Evolutionary conservation across 371 early-diverging fungal species (phyloP), one percentile per base, ranked within the genome.

Genomic region (Chytridiales sp.): DNA sequence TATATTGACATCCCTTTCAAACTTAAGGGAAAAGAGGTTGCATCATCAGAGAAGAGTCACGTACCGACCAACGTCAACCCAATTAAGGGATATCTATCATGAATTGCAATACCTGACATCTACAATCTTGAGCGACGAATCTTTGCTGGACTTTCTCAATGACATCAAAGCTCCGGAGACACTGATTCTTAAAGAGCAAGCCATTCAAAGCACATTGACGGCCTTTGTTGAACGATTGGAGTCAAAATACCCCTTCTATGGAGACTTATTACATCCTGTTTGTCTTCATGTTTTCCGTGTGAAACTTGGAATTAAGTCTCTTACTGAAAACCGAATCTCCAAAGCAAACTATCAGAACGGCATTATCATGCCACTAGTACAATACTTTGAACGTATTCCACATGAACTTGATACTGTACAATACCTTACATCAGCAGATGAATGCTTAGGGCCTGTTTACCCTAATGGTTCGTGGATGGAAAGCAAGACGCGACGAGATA

Each of bases 231-330:
- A 83, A 40, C 75, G 85, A 21, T 62, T 77, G 52, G 74, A 80
- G 66, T 70, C 83, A 35, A 77, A 81, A 55, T 81, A 75, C 50
- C 81, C 82, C 4, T 54, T 80, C 52, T 92, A 89, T 67, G 72
- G 80, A 21, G 94, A 94, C 70, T 79, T 94, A 19, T 69, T 89
- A 0, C 88, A 87, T 39, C 94, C 94, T 4, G 57, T 88, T 24
- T 67, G 80, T 31, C 72, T 86, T 4, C 84, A 86, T 5, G 73
- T 92, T 0, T 83, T 86, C 58, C 86, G 89, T 58, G 63, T 93
- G 69, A 87, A 89, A 67, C 87, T 85, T 67, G 94, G 92, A 55
- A 48, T 93, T 38, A 22, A n/a, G 11, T 21, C 39, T 17, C 26
- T 22, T 21, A 47, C 47, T 4, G 46, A 35, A 27, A 26, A 30